Conservation (phyloP, 441 rosid species). For the Rhodomyrtus psidioides region DNA sequence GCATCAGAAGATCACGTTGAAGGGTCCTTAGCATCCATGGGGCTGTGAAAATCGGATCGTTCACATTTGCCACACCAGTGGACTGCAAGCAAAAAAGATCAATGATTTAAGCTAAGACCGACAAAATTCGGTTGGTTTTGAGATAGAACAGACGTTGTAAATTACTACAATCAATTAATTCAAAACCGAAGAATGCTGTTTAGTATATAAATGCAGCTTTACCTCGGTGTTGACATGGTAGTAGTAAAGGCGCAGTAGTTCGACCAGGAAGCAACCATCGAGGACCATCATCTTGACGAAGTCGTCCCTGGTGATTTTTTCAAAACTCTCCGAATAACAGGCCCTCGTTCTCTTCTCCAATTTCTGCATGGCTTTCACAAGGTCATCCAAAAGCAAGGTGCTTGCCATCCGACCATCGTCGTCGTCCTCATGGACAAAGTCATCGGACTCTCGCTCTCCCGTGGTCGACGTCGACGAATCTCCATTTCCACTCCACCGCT, state of each 20-base stretch:
- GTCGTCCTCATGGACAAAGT: too few species aligned
- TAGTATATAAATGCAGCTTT: background rate
- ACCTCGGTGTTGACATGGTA: background rate
- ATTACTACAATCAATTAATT: background rate
- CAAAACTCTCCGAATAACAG: background rate
- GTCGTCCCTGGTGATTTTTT: background rate
- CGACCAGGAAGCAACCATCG: slow-evolving; percentile 3
- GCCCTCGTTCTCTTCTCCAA: background rate
- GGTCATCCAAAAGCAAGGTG: background rate
- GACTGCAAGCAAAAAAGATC: too few species aligned
- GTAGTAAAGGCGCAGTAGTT: background rate
- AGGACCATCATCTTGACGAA: background rate
- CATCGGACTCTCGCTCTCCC: too few species aligned
- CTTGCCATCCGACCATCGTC: too few species aligned
- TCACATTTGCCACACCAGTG: background rate
- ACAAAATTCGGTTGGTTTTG: too few species aligned
- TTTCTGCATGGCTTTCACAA: background rate
- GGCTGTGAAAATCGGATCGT: background rate
- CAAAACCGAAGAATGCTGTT: too few species aligned
- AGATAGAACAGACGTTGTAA: background rate
- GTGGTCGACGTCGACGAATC: too few species aligned
- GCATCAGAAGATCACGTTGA: slow-evolving; percentile 4
- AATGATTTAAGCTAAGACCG: too few species aligned
- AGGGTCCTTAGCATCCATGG: slow-evolving; percentile 4
- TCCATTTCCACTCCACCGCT: too few species aligned